These are phyloP conservation scores for Pisolithus tinctorius DNA, from an alignment of 768 basidiomycete species.

Conservation along the genomic window DNA sequence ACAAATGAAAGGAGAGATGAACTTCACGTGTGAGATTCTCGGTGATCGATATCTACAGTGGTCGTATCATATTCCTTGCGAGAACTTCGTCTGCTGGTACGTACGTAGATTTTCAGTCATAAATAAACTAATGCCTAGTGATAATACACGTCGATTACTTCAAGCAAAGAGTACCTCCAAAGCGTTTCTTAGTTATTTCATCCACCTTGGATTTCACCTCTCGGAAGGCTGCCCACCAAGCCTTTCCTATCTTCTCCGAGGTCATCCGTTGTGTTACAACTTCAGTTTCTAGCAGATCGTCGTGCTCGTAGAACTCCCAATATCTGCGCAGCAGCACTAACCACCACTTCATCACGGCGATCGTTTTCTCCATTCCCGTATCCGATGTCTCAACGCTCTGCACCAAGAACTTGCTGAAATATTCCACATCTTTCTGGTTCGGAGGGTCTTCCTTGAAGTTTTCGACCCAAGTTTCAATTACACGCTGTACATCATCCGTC, in stretches of 20 bases:
- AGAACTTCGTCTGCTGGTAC: too few species aligned
- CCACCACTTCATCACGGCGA: constrained; percentile 81
- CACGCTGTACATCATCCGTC: constrained; percentile 62
- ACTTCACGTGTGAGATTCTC: constrained; percentile 5
- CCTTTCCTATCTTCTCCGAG: constrained; percentile 44
- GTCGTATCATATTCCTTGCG: too few species aligned
- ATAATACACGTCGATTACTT: constrained; percentile 30
- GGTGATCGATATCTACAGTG: not conserved
- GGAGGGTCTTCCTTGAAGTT: constrained; percentile 56
- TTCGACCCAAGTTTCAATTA: constrained; percentile 74
- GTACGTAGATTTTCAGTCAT: too few species aligned
- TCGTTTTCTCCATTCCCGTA: constrained; percentile 61
- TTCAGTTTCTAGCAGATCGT: constrained; percentile 26
- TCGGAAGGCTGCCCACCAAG: constrained; percentile 80
- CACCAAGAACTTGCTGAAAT: constrained; percentile 66
- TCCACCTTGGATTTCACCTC: constrained; percentile 66
- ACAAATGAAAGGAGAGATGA: constrained; percentile 21
- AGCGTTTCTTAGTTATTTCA: constrained; percentile 53
- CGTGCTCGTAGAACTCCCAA: constrained; percentile 53
- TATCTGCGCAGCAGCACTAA: constrained; percentile 55
- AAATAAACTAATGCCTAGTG: too few species aligned
- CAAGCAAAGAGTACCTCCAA: constrained; percentile 65
- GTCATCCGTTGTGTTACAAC: constrained; percentile 25
- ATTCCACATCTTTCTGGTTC: constrained; percentile 65
- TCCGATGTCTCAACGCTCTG: constrained; percentile 62